Percentiles rank a stretch among this genome's conserved stretches.
Evolutionary conservation across 768 basidiomycete species (phyloP).

Genomic region (Leucocoprinus birnbaumii): DNA sequence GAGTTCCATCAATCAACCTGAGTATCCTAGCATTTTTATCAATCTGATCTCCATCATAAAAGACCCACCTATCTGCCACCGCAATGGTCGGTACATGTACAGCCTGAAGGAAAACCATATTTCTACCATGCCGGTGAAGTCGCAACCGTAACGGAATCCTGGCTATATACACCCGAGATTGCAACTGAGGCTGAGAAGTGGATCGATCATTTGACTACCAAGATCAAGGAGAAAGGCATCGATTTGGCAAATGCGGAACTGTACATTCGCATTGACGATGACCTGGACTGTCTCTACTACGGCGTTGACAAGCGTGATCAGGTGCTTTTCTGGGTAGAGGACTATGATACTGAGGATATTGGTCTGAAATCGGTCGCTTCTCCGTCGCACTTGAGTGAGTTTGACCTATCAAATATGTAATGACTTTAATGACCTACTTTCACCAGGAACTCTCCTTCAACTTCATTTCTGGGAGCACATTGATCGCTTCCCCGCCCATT

Average conservation of each 20-base stretch:
- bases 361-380: conserved; percentile 44
- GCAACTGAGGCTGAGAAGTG: conserved; percentile 35
- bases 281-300: conserved; percentile 52
- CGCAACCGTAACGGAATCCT: conserved; percentile 53
- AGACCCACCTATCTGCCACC: conserved; percentile 45
- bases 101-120: conserved; percentile 64
- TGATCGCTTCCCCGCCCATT: conserved; percentile 42
- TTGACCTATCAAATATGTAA: neutral
- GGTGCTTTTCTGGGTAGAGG: conserved; percentile 56
- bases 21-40: too few species aligned
- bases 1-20: too few species aligned
- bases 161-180: conserved; percentile 37
- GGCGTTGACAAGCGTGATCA: conserved; percentile 46
- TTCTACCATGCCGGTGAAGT: conserved; percentile 35
- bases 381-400: conserved; percentile 50
- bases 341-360: conserved; percentile 37
- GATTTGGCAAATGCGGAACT: conserved; percentile 44
- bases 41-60: too few species aligned
- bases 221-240: conserved; percentile 27
- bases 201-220: conserved; percentile 28
- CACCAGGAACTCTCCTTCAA: conserved; percentile 42
- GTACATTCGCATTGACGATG: conserved; percentile 43
- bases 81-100: conserved; percentile 44
- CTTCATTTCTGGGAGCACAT: conserved; percentile 62
- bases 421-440: neutral